Evolutionary conservation across 768 basidiomycete species (phyloP).

Genomic region (Butyriboletus loyo): DNA sequence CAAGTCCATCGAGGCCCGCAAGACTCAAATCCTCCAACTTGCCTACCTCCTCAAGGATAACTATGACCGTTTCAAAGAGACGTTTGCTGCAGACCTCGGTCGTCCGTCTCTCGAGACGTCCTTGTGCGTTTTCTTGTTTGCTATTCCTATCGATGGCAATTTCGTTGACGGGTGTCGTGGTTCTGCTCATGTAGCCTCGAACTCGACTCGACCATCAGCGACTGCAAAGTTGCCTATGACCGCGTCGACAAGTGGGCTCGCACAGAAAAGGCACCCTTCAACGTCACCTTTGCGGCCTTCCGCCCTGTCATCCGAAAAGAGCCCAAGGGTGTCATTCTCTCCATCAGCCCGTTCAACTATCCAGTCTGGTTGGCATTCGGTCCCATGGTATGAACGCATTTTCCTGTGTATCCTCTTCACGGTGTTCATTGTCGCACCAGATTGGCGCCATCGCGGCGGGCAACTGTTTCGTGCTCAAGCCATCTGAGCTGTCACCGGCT

Average conservation of each 20-base stretch:
- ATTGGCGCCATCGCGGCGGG: constrained; percentile 80
- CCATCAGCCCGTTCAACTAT: constrained; percentile 76
- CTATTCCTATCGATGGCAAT: background rate
- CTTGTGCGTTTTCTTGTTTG: constrained; percentile 40
- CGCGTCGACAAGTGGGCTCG: constrained; percentile 75
- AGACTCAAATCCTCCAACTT: constrained; percentile 72
- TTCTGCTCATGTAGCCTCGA: constrained; percentile 51
- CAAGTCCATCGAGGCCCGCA: constrained; percentile 64
- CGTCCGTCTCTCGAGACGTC: constrained; percentile 57
- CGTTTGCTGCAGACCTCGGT: constrained; percentile 61
- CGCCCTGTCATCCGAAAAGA: constrained; percentile 67
- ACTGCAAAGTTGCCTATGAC: constrained; percentile 53
- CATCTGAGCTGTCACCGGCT: constrained; percentile 65
- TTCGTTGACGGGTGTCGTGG: background rate
- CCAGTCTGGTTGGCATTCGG: constrained; percentile 58
- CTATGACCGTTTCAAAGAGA: constrained; percentile 50
- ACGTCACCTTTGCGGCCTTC: constrained; percentile 54
- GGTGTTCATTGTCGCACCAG: constrained; percentile 22
- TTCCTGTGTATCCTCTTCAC: background rate
- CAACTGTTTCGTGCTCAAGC: constrained; percentile 68
- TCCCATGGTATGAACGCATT: constrained; percentile 47
- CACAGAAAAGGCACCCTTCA: constrained; percentile 55
- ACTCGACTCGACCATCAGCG: constrained; percentile 49
- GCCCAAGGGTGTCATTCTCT: constrained; percentile 70
- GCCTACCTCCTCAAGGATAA: constrained; percentile 77